A percentile compares a stretch with the other conserved stretches of the same genome.
These are phyloP conservation scores for Saraca asoca DNA, from an alignment of 331 rosid species.

Conservation along the genomic window DNA sequence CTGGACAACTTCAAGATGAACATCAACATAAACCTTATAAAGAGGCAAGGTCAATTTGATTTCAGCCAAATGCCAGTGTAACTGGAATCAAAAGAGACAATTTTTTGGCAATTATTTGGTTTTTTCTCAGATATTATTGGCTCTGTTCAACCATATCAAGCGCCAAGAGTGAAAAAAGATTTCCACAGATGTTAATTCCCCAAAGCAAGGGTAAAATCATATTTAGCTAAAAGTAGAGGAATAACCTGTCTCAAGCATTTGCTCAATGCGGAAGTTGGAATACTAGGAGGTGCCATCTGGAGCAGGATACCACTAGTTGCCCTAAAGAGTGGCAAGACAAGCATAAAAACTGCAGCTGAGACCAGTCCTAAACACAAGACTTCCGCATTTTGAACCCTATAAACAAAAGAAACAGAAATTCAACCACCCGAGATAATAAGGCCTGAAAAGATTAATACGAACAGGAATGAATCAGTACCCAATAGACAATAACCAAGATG, in stretches of 20 bases:
- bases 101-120: not conserved
- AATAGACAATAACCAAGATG: conserved; percentile 92
- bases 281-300: conserved; percentile 92
- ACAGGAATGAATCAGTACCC: conserved; percentile 53
- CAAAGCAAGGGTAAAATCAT: not conserved
- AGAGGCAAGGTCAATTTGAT: not conserved
- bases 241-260: conserved; percentile 94
- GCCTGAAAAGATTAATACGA: conserved; percentile 19
- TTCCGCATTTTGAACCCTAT: conserved; percentile 96
- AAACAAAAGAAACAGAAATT: conserved; percentile 33
- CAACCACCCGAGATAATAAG: not conserved
- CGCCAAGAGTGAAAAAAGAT: not conserved
- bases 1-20: not conserved
- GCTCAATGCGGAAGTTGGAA: conserved; percentile 85
- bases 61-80: conserved; percentile 4
- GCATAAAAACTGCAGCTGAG: conserved; percentile 80
- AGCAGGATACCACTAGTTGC: conserved; percentile 91
- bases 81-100: conserved; percentile 1
- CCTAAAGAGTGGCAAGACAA: conserved; percentile 89
- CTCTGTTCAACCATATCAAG: conserved; percentile 10
- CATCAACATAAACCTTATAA: not conserved
- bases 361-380: conserved; percentile 93
- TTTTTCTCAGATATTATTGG: not conserved
- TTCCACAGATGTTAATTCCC: not conserved
- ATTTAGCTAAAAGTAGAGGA: conserved; percentile 23